Conservation (phyloP, 2,329 filamentous ascomycete species). For the Talaromyces sp. region DNA sequence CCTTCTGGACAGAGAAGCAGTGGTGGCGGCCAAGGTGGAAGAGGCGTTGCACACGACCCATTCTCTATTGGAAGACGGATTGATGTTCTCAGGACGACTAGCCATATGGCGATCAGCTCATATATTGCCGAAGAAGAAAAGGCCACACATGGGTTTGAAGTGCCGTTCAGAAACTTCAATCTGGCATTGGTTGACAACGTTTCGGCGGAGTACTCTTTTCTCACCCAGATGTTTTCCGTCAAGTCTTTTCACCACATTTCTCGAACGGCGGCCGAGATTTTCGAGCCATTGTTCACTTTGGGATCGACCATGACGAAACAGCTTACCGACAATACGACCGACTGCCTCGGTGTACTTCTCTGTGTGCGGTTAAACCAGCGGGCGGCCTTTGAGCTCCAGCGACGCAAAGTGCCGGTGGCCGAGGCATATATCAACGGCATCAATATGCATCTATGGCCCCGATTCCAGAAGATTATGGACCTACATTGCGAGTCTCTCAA, state of each 20-base stretch:
- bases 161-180: slow-evolving; percentile 91
- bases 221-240: slow-evolving; percentile 82
- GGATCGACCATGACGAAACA: slow-evolving; percentile 71
- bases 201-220: slow-evolving; percentile 89
- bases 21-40: slow-evolving; percentile 22
- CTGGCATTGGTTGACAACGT: slow-evolving; percentile 90
- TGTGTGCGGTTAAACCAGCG: slow-evolving; percentile 91
- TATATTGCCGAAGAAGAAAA: slow-evolving; percentile 90
- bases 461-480: slow-evolving; percentile 91
- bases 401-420: slow-evolving; percentile 79
- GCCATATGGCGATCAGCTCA: slow-evolving; percentile 72
- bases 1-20: slow-evolving; percentile 57
- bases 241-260: slow-evolving; percentile 71
- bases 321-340: slow-evolving; percentile 70
- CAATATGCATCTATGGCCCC: slow-evolving; percentile 93
- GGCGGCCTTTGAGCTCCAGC: slow-evolving; percentile 87
- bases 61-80: slow-evolving; percentile 84
- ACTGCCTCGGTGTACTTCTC: slow-evolving; percentile 81
- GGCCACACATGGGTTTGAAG: slow-evolving; percentile 77
- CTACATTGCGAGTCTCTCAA: slow-evolving; percentile 84
- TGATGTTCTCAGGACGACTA: slow-evolving; percentile 70
- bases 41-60: slow-evolving; percentile 61
- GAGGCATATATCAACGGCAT: slow-evolving; percentile 92
- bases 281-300: slow-evolving; percentile 81
- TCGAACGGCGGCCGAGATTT: slow-evolving; percentile 79